phyloP scores from a whole-genome alignment of 208 protist genomes.

The Acanthamoeba triangularis region DNA sequence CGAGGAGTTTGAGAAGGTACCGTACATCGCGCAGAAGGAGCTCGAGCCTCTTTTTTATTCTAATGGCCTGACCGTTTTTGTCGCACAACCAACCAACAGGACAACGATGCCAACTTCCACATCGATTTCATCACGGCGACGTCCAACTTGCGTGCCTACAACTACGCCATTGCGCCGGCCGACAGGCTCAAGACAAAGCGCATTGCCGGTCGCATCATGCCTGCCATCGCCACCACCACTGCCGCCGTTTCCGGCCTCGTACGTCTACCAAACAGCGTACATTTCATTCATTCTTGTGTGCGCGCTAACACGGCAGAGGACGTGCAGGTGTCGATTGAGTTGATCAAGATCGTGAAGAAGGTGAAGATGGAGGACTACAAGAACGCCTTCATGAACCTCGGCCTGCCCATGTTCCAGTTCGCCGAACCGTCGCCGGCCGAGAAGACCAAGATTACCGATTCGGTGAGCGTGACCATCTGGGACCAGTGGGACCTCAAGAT shows the following conservation, averaged over 20 bases:
- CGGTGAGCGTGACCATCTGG: conserved; percentile 96
- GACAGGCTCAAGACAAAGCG: conserved; percentile 89
- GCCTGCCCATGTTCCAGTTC: conserved; percentile 97
- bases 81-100: conserved; percentile 75
- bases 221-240: conserved; percentile 99
- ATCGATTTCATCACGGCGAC: conserved; percentile 89
- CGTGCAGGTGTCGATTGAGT: conserved; percentile 95
- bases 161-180: conserved; percentile 95
- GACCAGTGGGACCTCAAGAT: conserved; percentile 97
- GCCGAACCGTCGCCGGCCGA: conserved; percentile 95
- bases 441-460: conserved; percentile 85
- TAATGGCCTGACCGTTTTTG: neutral
- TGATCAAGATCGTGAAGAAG: conserved; percentile 96
- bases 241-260: conserved; percentile 99
- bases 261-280: neutral
- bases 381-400: conserved; percentile 98
- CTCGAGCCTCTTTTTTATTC: neutral
- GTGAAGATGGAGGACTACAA: conserved; percentile 87
- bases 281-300: neutral
- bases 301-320: neutral
- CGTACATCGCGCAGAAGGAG: neutral
- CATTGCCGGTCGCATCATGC: conserved; percentile 99
- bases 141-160: conserved; percentile 92
- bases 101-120: conserved; percentile 88
- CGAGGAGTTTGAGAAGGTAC: conserved; percentile 84